Evolutionary conservation across 139 green algal genomes (phyloP).

Genomic region (Volvox reticuliferus): DNA sequence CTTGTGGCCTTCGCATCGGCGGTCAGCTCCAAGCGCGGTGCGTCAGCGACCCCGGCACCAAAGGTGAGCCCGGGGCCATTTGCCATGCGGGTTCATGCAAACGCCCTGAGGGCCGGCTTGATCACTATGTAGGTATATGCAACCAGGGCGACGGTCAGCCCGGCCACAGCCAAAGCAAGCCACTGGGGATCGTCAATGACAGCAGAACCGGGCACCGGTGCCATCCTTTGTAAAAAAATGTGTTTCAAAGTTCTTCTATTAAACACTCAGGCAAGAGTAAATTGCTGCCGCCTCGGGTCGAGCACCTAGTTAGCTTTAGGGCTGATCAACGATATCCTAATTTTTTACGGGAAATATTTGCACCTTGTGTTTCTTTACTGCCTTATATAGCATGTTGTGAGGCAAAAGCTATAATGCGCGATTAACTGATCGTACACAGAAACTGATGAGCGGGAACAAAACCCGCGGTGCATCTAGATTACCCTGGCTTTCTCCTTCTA

Average conservation of each 20-base stretch:
- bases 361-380: too few relatives aligned
- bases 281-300: neutral
- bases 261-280: neutral
- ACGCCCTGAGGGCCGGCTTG: slow-evolving; percentile 51
- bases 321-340: too few relatives aligned
- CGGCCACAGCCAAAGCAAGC: slow-evolving; percentile 21
- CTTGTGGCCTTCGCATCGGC: neutral
- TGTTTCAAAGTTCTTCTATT: too few relatives aligned
- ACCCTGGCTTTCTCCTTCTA: too few relatives aligned
- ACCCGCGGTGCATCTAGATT: too few relatives aligned
- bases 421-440: too few relatives aligned
- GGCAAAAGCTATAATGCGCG: too few relatives aligned
- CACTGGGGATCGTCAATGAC: slow-evolving; percentile 39
- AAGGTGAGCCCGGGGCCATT: neutral
- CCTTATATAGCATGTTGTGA: too few relatives aligned
- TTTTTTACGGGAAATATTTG: too few relatives aligned
- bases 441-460: too few relatives aligned
- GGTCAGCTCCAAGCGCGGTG: neutral
- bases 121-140: slow-evolving; percentile 65
- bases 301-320: too few relatives aligned
- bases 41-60: neutral
- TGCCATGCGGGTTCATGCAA: slow-evolving; percentile 53
- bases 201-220: neutral
- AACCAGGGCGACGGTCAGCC: slow-evolving; percentile 48
- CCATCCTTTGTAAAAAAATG: neutral